These are phyloP conservation scores for Nicotiana noctiflora DNA, from an alignment of 257 asterid genomes.

Conservation along the genomic window DNA sequence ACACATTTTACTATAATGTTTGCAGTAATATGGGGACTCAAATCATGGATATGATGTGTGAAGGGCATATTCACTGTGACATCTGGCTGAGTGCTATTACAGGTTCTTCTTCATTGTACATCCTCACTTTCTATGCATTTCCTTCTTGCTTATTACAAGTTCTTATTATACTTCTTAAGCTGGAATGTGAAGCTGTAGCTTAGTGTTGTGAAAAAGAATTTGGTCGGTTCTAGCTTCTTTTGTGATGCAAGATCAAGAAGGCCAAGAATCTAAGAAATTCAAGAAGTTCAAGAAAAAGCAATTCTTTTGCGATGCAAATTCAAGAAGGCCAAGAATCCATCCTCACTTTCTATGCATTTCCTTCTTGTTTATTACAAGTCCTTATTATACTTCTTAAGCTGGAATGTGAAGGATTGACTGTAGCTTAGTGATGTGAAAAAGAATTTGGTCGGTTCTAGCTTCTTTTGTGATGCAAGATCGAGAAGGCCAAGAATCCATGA, in stretches of 20 bases:
- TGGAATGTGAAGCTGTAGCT: not conserved
- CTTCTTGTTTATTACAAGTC: not conserved
- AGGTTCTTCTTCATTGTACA: conserved; percentile 40
- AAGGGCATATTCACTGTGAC: conserved; percentile 58
- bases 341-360: not conserved
- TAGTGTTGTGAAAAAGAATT: not conserved
- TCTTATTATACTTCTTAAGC: not conserved
- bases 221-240: not conserved
- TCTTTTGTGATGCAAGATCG: too few species aligned
- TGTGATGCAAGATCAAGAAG: too few species aligned
- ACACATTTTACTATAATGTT: conserved; percentile 11
- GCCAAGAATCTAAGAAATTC: too few species aligned
- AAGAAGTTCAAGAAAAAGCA: too few species aligned
- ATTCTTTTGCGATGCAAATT: too few species aligned
- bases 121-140: not conserved
- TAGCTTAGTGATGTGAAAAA: not conserved
- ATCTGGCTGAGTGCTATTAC: conserved; percentile 69
- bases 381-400: not conserved
- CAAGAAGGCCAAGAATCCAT: not conserved
- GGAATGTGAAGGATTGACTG: not conserved
- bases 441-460: not conserved
- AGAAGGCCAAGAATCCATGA: too few species aligned
- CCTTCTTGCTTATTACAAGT: not conserved
- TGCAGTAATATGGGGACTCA: conserved; percentile 57
- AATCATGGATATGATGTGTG: conserved; percentile 79